Base-by-base conservation (phyloP, 2,329 filamentous ascomycete genomes). In the Pleoardoris graminearum region DNA sequence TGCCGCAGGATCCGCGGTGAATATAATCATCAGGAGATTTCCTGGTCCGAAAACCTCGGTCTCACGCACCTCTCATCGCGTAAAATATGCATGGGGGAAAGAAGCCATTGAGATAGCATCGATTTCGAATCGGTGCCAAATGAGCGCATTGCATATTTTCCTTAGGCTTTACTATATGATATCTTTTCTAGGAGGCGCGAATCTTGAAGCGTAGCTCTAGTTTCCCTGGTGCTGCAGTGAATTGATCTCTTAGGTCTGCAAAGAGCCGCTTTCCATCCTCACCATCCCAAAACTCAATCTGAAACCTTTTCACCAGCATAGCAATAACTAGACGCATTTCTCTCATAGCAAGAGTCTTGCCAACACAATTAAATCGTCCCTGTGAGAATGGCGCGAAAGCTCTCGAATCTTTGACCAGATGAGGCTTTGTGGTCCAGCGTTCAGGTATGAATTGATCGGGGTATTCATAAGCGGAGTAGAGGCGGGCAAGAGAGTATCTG, bases 371-470 rank as follows among this genome's bases (percentile, higher is more conserved):
- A 3, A 30, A 29, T 8, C n/a, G 25, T 29, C 23, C 39, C 5
- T 14, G 10, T 16, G 38, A 48, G 16, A 63, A 60, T 10, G 60
- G 57, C 8, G 47, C 44, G 32, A 41, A 61, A 4, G 47, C 55
- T 12, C 37, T 22, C 16, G 23, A 46, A 23, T 55, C 44, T 22
- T 43, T 49, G 21, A 57, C 29, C 14, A 57, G 22, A 4, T 48
- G 23, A 14, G 45, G 53, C 3, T 38, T 7, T 2, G 53, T 32
- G 41, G 41, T 45, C 61, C 61, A 64, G 3, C 61, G 55, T 36
- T 63, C 61, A 2, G 61, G 61, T 3, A 60, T 53, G 25, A 62
- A 63, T 4, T 55, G 32, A 7, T 54, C 23, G 6, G 57, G 45
- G 2, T 19, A 10, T 17, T 45, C 30, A 36, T 50, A 32, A 1